Evolutionary conservation across 108 stramenopile genomes (phyloP).

Genomic region (Pseudonitzschia pungens): DNA sequence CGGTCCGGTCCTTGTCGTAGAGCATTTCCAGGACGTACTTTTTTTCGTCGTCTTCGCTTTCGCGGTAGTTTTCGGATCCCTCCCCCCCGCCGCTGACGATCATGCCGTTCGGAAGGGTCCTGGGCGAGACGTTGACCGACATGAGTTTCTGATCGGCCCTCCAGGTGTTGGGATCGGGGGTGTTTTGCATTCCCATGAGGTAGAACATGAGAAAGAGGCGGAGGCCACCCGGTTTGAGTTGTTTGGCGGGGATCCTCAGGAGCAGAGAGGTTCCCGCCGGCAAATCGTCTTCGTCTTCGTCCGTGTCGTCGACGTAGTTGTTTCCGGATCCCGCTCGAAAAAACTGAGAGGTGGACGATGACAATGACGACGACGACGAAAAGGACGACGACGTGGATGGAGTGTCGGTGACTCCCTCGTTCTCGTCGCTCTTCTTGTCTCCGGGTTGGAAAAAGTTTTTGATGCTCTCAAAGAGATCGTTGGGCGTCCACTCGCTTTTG

Average conservation of each 20-base stretch:
- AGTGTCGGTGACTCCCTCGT: too few species aligned
- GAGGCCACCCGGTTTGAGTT: conserved; percentile 77
- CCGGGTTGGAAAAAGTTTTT: background rate
- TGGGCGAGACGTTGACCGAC: background rate
- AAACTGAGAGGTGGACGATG: background rate
- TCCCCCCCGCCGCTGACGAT: too few species aligned
- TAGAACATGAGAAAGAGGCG: conserved; percentile 71
- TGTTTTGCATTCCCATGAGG: conserved; percentile 80
- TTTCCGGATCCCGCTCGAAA: background rate
- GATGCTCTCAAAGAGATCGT: background rate
- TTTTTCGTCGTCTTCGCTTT: background rate
- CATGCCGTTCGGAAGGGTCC: background rate
- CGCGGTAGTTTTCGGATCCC: too few species aligned
- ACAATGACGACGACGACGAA: too few species aligned
- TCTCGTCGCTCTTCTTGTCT: conserved; percentile 2
- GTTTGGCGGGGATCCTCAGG: conserved; percentile 37
- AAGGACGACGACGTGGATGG: too few species aligned
- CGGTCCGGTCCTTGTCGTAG: conserved; percentile 57
- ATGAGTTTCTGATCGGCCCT: conserved; percentile 51
- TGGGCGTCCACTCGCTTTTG: background rate
- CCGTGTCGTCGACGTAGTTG: background rate
- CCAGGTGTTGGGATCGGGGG: conserved; percentile 69
- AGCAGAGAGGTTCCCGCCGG: conserved; percentile 29
- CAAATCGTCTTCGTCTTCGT: conserved; percentile 12
- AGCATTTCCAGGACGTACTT: conserved; percentile 60